A percentile compares a stretch with the other conserved stretches of the same genome.
Conservation (phyloP, 2,329 filamentous ascomycete species). For the Pestalotiopsis sp. region DNA sequence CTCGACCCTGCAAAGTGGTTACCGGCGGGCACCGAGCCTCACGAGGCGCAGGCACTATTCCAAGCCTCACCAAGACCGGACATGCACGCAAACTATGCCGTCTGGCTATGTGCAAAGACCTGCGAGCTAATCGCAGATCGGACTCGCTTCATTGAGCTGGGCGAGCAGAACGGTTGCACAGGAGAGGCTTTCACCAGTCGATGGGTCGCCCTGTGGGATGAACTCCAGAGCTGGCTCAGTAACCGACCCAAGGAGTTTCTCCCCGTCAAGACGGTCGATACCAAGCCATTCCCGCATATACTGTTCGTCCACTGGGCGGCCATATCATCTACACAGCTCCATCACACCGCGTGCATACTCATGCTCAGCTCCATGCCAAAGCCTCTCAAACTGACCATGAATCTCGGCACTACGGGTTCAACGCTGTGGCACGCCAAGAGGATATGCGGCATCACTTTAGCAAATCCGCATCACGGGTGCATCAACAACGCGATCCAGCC, state of each 20-base stretch:
- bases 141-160: constrained; percentile 50
- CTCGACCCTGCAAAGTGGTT: constrained; percentile 53
- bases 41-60: constrained; percentile 39
- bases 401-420: constrained; percentile 34
- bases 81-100: constrained; percentile 62
- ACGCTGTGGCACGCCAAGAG: constrained; percentile 57
- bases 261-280: constrained; percentile 45
- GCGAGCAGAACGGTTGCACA: constrained; percentile 46
- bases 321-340: constrained; percentile 60
- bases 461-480: constrained; percentile 58
- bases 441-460: constrained; percentile 58
- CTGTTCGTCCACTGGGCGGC: constrained; percentile 56
- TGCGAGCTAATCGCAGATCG: constrained; percentile 53
- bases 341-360: constrained; percentile 57
- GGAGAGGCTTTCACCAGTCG: constrained; percentile 40
- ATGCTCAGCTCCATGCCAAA: constrained; percentile 47
- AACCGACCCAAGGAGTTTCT: constrained; percentile 48
- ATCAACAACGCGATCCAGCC: constrained; percentile 62
- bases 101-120: constrained; percentile 56
- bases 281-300: constrained; percentile 51
- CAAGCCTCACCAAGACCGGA: constrained; percentile 41
- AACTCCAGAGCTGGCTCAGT: constrained; percentile 50
- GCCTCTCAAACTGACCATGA: constrained; percentile 17
- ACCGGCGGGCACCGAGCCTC: constrained; percentile 37
- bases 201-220: constrained; percentile 52